Percentiles rank a stretch among this genome's conserved stretches.
Evolutionary conservation across 1,284 basidiomycete species (phyloP).

Genomic region (Moniliophthora roreri): DNA sequence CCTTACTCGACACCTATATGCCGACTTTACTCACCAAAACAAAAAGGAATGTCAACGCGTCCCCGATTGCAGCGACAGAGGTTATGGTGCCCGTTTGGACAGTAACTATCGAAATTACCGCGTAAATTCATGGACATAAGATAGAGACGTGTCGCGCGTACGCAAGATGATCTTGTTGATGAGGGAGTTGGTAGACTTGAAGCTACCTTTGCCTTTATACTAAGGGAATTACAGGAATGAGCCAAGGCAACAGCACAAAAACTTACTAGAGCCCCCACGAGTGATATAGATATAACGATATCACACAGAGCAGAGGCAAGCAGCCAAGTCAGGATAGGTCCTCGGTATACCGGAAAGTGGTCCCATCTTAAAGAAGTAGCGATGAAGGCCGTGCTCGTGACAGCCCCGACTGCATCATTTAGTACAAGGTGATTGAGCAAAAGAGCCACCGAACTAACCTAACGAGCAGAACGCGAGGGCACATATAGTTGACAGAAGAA

Average conservation of each 20-base stretch:
- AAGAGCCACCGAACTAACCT: background rate
- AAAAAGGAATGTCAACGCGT: slow-evolving; percentile 6
- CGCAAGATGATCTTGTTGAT: slow-evolving; percentile 9
- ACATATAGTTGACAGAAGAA: background rate
- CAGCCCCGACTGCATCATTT: background rate
- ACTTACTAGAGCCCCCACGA: slow-evolving; percentile 8
- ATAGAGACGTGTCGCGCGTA: background rate
- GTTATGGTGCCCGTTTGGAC: slow-evolving; percentile 11
- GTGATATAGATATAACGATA: slow-evolving; percentile 6
- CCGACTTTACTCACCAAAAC: background rate
- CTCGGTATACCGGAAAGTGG: slow-evolving; percentile 1
- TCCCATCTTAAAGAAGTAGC: background rate
- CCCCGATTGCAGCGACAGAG: slow-evolving; percentile 7
- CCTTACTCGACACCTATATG: background rate
- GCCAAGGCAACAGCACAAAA: background rate
- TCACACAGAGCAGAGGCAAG: slow-evolving; percentile 2
- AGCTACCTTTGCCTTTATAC: slow-evolving; percentile 1
- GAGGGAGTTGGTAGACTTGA: slow-evolving; percentile 5
- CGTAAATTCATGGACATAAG: background rate
- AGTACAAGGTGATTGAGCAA: background rate
- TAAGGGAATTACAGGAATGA: background rate
- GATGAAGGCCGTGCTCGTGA: slow-evolving; percentile 5
- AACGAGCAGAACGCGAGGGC: background rate
- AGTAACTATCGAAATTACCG: no score
- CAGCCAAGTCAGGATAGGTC: slow-evolving; percentile 2